Evolutionary conservation across 208 protist species (phyloP).

Genomic region (Jaenimonas drosophilae): DNA sequence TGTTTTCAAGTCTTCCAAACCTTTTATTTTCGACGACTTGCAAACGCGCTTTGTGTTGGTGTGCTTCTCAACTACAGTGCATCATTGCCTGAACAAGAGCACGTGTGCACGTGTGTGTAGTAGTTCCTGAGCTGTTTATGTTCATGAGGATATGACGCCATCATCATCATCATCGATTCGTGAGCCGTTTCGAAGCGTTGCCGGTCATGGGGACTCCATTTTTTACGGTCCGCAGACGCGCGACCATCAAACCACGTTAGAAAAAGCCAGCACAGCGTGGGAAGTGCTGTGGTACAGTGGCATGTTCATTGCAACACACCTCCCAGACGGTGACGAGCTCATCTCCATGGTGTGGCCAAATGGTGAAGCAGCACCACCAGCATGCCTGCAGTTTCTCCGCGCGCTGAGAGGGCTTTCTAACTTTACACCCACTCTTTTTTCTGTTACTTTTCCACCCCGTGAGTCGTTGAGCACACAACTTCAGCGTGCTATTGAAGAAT

Average conservation of each 20-base stretch:
- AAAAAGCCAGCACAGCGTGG: constrained; percentile 59
- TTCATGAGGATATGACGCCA: no score
- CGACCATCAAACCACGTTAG: constrained; percentile 34
- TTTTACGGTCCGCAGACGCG: constrained; percentile 27
- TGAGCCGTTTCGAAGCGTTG: no score
- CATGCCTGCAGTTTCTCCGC: constrained; percentile 1
- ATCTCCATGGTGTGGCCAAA: neutral
- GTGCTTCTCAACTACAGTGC: no score
- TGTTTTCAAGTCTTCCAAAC: no score
- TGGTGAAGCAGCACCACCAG: neutral
- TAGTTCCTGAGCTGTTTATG: no score
- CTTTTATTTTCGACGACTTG: no score
- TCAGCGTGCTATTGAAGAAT: neutral
- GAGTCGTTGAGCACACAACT: neutral
- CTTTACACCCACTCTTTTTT: constrained; percentile 9
- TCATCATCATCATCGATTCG: no score
- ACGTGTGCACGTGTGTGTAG: no score
- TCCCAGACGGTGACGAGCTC: neutral
- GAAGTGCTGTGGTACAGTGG: constrained; percentile 59
- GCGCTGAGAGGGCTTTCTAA: neutral
- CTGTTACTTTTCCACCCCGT: constrained; percentile 3
- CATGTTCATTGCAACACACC: constrained; percentile 9
- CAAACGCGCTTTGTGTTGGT: no score
- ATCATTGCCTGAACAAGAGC: no score
- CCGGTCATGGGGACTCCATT: constrained; percentile 46